Conservation (phyloP, 1,284 basidiomycete species). For the Rhodotorula sp. region DNA sequence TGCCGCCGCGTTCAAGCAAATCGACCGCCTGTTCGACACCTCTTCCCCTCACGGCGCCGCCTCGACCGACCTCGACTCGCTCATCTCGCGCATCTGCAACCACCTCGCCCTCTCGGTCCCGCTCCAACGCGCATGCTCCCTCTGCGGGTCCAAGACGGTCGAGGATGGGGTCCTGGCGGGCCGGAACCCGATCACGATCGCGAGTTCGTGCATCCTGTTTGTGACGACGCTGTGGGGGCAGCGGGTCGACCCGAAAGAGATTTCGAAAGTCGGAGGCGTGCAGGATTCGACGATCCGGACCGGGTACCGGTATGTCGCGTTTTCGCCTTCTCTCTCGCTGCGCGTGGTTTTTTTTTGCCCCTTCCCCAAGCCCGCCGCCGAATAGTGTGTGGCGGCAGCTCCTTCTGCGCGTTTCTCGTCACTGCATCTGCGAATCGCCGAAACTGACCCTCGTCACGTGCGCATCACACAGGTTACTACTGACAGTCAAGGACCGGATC, state of each 20-base stretch:
- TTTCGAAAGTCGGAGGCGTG: constrained; percentile 92
- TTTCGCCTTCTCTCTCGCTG: too few species aligned
- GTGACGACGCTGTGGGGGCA: constrained; percentile 77
- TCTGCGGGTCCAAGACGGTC: constrained; percentile 78
- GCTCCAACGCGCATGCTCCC: constrained; percentile 76
- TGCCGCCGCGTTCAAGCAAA: constrained; percentile 89
- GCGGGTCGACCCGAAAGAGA: constrained; percentile 73
- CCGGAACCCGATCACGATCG: constrained; percentile 90
- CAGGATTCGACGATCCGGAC: constrained; percentile 94
- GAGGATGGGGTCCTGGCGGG: constrained; percentile 86
- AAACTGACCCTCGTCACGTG: too few species aligned
- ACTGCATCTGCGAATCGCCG: too few species aligned
- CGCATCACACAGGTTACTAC: constrained; percentile 28
- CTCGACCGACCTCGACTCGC: constrained; percentile 62
- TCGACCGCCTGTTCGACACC: constrained; percentile 83
- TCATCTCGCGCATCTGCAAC: constrained; percentile 92
- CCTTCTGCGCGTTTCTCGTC: too few species aligned
- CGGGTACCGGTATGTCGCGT: constrained; percentile 49
- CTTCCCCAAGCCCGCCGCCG: background rate
- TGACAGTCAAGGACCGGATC: constrained; percentile 36
- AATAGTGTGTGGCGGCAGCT: too few species aligned
- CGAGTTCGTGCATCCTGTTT: constrained; percentile 92
- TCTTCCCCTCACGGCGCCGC: constrained; percentile 34
- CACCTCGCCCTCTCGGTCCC: constrained; percentile 82
- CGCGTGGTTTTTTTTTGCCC: too few species aligned